Base-by-base conservation (phyloP, 805 yeast species). In the Monosporozyma yasuniensis region DNA sequence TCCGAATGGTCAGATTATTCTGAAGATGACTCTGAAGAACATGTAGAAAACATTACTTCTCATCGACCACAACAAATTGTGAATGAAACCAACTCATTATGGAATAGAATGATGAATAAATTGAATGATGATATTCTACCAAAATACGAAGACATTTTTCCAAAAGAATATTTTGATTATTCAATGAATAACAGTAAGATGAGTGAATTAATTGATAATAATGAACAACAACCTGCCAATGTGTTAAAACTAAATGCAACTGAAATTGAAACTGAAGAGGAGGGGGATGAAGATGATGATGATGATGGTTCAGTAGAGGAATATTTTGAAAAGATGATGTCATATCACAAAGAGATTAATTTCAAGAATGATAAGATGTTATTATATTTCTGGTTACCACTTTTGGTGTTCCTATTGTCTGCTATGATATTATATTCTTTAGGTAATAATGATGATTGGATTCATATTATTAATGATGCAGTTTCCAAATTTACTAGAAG, bases 321-420 rank as follows among this genome's bases (percentile, higher is more conserved):
- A 25, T 37, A 45, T 23, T 30, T 41, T 21, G 46, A 47, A 21
- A 23, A 47, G 14, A 11, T 47, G 16, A 19, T 42, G 16, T 34
- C 63, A 8, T 44, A 59, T 16, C 75, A 70, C 42, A 65, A 65
- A 22, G 60, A 66, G 39, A 63, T 70, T 44, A 67, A 65, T 47
- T 69, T 77, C 51, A 69, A 68, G 57, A 84, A 87, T 60, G 98
- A 90, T 67, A 83, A 79, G 60, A 84, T 89, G 87, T 72, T 90
- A 54, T 69, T 87, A 52, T 87, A 89, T 64, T 89, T 90, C 76
- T 90, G 98, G 98, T 68, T 89, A 51, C 98, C 98, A 14, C 75
- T 86, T 34, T 68, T 87, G 47, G 57, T 83, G 16, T 63, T 86
- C 28, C 66, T 82, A 18, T 69, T 80, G 2, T 67, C 80, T 6